phyloP scores from a whole-genome alignment of 1,284 basidiomycete species.

The Heterobasidion annosum region DNA sequence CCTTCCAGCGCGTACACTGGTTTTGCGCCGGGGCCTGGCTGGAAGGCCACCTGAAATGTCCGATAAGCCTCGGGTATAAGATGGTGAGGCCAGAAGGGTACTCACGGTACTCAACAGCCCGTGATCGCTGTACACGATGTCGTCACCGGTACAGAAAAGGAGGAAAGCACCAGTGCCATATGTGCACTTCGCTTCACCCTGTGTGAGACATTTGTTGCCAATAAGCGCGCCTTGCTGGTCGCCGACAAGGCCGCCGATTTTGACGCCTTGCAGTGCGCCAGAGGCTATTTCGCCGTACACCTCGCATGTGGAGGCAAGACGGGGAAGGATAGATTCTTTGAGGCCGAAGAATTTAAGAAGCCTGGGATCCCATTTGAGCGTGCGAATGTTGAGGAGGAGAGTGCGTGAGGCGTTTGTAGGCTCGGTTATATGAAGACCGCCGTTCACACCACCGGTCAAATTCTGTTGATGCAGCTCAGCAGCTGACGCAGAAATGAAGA shows the following conservation, averaged over 20 bases:
- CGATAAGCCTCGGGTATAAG: constrained; percentile 12
- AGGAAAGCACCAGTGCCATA: constrained; percentile 96
- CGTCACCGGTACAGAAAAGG: constrained; percentile 86
- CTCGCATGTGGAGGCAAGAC: constrained; percentile 87
- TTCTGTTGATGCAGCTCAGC: constrained; percentile 40
- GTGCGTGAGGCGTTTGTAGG: constrained; percentile 97
- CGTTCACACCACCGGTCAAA: constrained; percentile 65
- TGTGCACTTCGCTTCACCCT: constrained; percentile 90
- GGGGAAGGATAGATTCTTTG: constrained; percentile 73
- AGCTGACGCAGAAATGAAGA: constrained; percentile 1
- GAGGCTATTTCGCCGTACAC: constrained; percentile 75
- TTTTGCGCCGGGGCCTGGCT: constrained; percentile 70
- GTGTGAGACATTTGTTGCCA: constrained; percentile 87
- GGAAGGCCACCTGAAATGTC: constrained; percentile 71
- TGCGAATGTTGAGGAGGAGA: constrained; percentile 80
- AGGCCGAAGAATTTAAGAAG: constrained; percentile 88
- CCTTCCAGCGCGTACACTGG: constrained; percentile 94
- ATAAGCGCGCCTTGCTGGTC: constrained; percentile 97
- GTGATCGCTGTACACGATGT: constrained; percentile 80
- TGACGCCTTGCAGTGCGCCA: constrained; percentile 69
- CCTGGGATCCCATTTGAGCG: constrained; percentile 76
- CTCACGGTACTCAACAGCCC: constrained; percentile 84
- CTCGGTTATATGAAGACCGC: constrained; percentile 83
- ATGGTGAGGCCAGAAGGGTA: neutral
- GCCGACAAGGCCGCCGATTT: constrained; percentile 88